Percentiles rank a stretch among this genome's conserved stretches.
These are phyloP conservation scores for Ligustrum vulgare DNA, from an alignment of 257 asterid species.

Conservation along the genomic window DNA sequence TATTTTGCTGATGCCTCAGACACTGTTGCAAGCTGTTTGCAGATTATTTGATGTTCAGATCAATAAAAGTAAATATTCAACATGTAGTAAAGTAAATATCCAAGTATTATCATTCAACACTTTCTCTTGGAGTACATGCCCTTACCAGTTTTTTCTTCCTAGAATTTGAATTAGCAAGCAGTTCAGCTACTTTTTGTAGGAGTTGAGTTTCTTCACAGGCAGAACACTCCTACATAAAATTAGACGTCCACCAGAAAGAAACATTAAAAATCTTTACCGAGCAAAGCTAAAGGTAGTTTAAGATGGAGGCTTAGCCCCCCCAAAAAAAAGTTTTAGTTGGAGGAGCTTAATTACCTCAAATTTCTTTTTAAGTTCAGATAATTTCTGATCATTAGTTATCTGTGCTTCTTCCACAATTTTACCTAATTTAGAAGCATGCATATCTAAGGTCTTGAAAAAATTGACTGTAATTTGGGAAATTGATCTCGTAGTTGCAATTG, in stretches of 20 bases:
- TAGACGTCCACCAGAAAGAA: conserved; percentile 15
- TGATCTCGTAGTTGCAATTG: conserved; percentile 75
- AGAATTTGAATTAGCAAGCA: conserved; percentile 85
- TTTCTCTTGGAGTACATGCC: not conserved
- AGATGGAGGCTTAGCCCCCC: conserved; percentile 8
- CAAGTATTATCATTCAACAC: not conserved
- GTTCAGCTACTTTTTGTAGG: conserved; percentile 87
- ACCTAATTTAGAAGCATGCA: conserved; percentile 73
- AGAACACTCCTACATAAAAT: conserved; percentile 51
- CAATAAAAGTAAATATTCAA: not conserved
- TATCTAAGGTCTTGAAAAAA: conserved; percentile 73
- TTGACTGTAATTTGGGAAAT: conserved; percentile 60
- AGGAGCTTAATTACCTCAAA: conserved; percentile 42
- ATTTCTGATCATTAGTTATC: conserved; percentile 56
- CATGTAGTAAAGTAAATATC: not conserved
- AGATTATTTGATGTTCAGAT: not conserved
- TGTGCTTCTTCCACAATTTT: conserved; percentile 84
- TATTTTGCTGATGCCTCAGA: not conserved
- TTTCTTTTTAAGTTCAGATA: conserved; percentile 46
- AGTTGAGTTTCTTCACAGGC: conserved; percentile 87
- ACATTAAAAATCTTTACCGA: not conserved
- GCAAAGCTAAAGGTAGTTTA: conserved; percentile 11
- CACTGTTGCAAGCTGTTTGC: not conserved
- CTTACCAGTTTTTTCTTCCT: conserved; percentile 62
- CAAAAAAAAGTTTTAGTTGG: not conserved